These are phyloP conservation scores for Cryphonectria japonica DNA, from an alignment of 2,329 filamentous ascomycete genomes.

Conservation along the genomic window DNA sequence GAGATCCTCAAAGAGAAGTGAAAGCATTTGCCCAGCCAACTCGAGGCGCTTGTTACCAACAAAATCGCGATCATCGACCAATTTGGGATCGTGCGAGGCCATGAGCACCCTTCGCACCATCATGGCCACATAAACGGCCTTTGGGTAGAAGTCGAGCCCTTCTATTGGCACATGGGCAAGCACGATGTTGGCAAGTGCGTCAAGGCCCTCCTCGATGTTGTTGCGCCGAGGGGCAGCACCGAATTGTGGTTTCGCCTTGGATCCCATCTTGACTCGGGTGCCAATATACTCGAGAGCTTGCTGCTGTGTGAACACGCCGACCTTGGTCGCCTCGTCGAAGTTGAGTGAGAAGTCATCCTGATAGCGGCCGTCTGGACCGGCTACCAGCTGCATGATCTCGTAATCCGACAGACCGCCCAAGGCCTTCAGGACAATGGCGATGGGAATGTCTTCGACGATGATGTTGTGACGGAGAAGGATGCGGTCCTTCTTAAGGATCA, in stretches of 20 bases:
- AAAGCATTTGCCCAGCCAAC: conserved; percentile 89
- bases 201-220: conserved; percentile 87
- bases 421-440: conserved; percentile 90
- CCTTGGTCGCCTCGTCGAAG: conserved; percentile 87
- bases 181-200: conserved; percentile 89
- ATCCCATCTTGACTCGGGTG: conserved; percentile 82
- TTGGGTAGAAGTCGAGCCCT: conserved; percentile 93
- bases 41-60: conserved; percentile 97
- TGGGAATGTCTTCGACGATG: conserved; percentile 89
- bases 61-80: conserved; percentile 96
- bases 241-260: conserved; percentile 60
- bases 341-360: conserved; percentile 96
- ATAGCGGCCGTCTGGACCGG: conserved; percentile 83
- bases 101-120: conserved; percentile 97
- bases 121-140: conserved; percentile 92
- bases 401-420: conserved; percentile 93
- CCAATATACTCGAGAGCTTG: conserved; percentile 95
- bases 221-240: conserved; percentile 68
- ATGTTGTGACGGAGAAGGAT: conserved; percentile 93
- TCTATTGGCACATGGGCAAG: conserved; percentile 93
- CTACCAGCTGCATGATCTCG: conserved; percentile 90
- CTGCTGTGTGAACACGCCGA: conserved; percentile 87
- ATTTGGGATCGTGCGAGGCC: conserved; percentile 83
- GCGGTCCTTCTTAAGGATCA: conserved; percentile 89
- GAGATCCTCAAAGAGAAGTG: conserved; percentile 92